Evolutionary conservation across 331 rosid genomes (phyloP).

Genomic region (Arachis monticola): DNA sequence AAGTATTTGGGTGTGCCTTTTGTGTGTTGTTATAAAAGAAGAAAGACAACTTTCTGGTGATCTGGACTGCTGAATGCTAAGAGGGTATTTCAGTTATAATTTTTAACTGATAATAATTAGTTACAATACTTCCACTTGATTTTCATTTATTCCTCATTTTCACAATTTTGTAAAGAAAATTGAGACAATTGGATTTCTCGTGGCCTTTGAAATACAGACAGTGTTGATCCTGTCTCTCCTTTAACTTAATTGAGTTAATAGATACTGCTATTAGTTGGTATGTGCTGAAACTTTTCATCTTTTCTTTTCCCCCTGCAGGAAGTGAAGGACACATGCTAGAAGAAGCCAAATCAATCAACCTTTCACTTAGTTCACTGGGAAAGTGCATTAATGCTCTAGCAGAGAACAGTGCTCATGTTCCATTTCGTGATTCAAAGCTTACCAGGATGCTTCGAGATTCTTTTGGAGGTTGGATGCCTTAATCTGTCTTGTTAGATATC

Average conservation of each 20-base stretch:
- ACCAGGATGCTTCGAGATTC: conserved; percentile 96
- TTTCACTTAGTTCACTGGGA: conserved; percentile 94
- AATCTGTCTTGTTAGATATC: conserved; percentile 32
- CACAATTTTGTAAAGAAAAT: conserved; percentile 17
- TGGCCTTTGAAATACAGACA: conserved; percentile 29
- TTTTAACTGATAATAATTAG: not conserved
- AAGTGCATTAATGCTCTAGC: conserved; percentile 97
- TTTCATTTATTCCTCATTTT: not conserved
- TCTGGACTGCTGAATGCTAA: not conserved
- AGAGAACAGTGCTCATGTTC: conserved; percentile 91
- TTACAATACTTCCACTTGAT: not conserved
- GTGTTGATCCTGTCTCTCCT: conserved; percentile 17
- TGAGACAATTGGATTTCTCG: not conserved
- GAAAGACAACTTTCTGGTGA: conserved; percentile 1
- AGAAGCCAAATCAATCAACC: conserved; percentile 97
- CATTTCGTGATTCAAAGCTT: conserved; percentile 98
- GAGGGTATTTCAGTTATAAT: conserved; percentile 1
- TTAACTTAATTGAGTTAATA: conserved; percentile 23
- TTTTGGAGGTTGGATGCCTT: conserved; percentile 78
- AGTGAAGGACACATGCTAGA: conserved; percentile 95
- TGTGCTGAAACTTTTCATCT: conserved; percentile 32
- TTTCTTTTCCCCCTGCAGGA: conserved; percentile 56
- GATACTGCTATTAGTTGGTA: conserved; percentile 29
- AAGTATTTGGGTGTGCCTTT: not conserved
- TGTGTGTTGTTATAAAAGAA: not conserved